phyloP scores from a whole-genome alignment of 768 basidiomycete genomes.

The Lactarius akahatsu region DNA sequence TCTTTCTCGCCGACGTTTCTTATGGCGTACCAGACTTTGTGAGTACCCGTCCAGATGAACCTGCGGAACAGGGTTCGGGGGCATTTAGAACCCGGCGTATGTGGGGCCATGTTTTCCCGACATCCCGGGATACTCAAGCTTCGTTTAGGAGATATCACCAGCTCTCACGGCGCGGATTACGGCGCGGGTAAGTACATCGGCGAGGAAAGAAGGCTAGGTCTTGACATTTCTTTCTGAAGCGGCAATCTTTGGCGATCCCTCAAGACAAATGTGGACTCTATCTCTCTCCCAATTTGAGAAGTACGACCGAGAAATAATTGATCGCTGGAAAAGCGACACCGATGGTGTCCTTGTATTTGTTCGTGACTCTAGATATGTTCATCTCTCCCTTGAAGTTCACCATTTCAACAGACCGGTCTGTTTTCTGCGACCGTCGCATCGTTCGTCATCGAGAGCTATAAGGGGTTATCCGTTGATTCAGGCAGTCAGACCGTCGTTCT shows the following conservation, averaged over 20 bases:
- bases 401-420: neutral
- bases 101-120: neutral
- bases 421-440: slow-evolving; percentile 10
- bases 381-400: neutral
- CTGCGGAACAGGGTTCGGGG: too few relatives aligned
- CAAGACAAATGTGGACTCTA: slow-evolving; percentile 9
- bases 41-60: too few relatives aligned
- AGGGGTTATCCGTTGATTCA: neutral
- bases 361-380: neutral
- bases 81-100: neutral
- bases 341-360: slow-evolving; percentile 4
- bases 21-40: too few relatives aligned
- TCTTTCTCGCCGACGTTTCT: too few relatives aligned
- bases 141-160: neutral
- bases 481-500: neutral
- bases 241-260: slow-evolving; percentile 1
- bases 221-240: neutral
- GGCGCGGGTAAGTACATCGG: neutral
- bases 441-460: slow-evolving; percentile 7
- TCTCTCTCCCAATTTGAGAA: neutral
- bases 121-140: neutral
- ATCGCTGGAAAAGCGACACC: neutral
- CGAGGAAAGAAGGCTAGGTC: neutral
- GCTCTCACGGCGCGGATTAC: neutral
- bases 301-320: neutral